Conservation (phyloP, 2,329 filamentous ascomycete genomes). For the Alternaria tenuissima region DNA sequence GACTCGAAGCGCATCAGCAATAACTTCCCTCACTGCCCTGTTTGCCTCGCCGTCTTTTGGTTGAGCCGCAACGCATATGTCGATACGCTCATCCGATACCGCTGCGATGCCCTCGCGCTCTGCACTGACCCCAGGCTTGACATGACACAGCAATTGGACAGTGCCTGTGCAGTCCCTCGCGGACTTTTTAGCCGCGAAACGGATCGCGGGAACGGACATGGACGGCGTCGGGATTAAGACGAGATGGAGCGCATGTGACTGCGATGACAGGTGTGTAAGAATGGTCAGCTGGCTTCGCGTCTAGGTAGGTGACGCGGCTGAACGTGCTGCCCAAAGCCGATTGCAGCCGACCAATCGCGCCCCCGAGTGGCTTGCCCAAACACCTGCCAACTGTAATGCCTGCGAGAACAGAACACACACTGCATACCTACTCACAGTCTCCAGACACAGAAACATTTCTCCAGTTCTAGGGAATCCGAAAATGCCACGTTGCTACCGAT, state of each 20-base stretch:
- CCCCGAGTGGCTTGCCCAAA: background rate
- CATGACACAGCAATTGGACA: constrained; percentile 70
- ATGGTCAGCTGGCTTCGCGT: constrained; percentile 23
- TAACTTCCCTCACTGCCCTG: constrained; percentile 68
- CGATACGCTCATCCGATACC: constrained; percentile 65
- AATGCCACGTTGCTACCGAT: background rate
- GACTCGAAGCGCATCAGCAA: constrained; percentile 68
- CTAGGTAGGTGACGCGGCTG: background rate
- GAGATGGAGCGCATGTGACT: background rate
- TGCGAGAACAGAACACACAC: background rate
- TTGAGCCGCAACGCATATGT: constrained; percentile 71
- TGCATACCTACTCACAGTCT: background rate
- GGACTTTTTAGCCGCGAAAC: constrained; percentile 37
- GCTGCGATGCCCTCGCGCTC: constrained; percentile 67
- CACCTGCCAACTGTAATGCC: background rate
- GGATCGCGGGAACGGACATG: constrained; percentile 33
- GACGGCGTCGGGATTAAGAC: background rate
- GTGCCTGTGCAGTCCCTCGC: constrained; percentile 15
- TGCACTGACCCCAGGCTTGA: constrained; percentile 71
- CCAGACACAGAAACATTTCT: background rate
- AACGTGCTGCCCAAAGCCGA: constrained; percentile 12
- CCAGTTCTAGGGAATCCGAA: background rate
- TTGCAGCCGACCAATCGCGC: constrained; percentile 15
- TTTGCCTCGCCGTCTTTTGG: constrained; percentile 74
- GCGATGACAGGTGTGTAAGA: constrained; percentile 5